Evolutionary conservation across 176 grass and related monocot species (phyloP).

Genomic region (Carex pumila): DNA sequence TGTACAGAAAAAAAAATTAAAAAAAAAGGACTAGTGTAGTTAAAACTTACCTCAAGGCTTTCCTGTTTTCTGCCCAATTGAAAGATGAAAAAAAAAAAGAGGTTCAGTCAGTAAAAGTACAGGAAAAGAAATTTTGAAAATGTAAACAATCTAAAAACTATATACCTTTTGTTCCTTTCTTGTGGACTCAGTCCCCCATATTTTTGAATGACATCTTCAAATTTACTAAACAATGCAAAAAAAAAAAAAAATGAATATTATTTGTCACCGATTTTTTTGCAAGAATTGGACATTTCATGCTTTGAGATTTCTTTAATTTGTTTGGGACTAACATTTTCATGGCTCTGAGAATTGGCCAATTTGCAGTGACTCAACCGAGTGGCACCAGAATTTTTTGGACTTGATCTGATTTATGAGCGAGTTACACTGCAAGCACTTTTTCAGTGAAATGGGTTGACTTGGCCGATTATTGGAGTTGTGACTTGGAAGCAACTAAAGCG

Average conservation of each 20-base stretch:
- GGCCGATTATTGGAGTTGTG: no score
- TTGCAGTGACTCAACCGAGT: no score
- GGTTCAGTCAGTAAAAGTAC: neutral
- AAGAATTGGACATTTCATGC: neutral
- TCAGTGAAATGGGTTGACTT: no score
- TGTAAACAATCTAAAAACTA: neutral
- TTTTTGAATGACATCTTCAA: constrained; percentile 30
- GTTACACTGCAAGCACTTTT: no score
- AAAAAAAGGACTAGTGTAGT: neutral
- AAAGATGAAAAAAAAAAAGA: neutral
- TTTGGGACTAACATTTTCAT: no score
- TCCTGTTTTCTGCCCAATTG: constrained; percentile 28
- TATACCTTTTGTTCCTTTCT: constrained; percentile 40
- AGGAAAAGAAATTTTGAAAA: neutral
- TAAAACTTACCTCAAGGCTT: constrained; percentile 38
- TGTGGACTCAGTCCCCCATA: constrained; percentile 30
- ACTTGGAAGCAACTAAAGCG: no score
- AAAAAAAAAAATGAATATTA: neutral
- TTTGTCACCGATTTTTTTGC: neutral
- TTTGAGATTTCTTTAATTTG: no score
- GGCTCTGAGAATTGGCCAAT: no score
- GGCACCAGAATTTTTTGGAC: no score
- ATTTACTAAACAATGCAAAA: constrained; percentile 10
- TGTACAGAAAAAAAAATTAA: neutral
- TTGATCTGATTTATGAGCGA: no score